phyloP scores from a whole-genome alignment of 1,139 yeast genomes.

The Sugiyamaella castrensis region DNA sequence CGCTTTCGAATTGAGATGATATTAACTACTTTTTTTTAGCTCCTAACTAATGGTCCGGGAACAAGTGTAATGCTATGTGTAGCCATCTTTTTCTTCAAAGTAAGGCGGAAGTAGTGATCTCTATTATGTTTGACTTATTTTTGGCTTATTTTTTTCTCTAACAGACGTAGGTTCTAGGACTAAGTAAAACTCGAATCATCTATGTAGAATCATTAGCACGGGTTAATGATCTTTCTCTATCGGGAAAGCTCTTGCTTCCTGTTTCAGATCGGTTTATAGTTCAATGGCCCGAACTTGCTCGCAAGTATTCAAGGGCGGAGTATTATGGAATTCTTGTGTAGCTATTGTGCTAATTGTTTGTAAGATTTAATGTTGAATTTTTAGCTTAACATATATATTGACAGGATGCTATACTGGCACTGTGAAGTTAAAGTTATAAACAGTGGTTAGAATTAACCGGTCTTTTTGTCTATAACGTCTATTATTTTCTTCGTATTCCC shows the following conservation, averaged over 20 bases:
- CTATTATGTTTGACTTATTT: not conserved
- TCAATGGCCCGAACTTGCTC: constrained; percentile 76
- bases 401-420: too few species aligned
- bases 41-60: constrained; percentile 91
- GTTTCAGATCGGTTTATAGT: constrained; percentile 76
- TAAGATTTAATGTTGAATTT: not conserved
- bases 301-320: constrained; percentile 59
- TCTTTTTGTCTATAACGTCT: too few species aligned
- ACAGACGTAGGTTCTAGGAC: constrained; percentile 42
- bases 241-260: constrained; percentile 69
- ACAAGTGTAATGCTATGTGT: constrained; percentile 78
- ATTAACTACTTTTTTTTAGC: constrained; percentile 32
- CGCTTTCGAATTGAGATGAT: not conserved
- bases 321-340: constrained; percentile 73
- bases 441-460: too few species aligned
- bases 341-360: constrained; percentile 6
- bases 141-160: too few species aligned
- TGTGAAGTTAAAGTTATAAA: too few species aligned
- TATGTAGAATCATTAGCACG: constrained; percentile 90
- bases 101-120: constrained; percentile 15
- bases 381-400: too few species aligned
- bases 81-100: constrained; percentile 52
- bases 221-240: constrained; percentile 68
- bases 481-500: too few species aligned
- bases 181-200: constrained; percentile 56